A percentile compares a stretch with the other conserved stretches of the same genome.
Conservation (phyloP, 2,329 filamentous ascomycete genomes). For the Trichoderma sp. region DNA sequence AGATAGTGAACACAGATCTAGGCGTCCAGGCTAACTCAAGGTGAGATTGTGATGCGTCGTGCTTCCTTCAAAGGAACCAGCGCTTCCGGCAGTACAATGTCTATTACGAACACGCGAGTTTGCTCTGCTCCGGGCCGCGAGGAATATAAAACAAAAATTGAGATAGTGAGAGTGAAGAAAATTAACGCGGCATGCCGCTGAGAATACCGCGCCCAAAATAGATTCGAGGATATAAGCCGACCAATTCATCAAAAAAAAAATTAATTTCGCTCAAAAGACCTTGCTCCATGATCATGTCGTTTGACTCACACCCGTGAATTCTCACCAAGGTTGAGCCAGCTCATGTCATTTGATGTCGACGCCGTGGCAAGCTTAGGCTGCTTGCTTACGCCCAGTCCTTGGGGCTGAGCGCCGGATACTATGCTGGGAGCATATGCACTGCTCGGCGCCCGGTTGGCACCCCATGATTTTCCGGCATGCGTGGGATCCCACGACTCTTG, state of each 20-base stretch:
- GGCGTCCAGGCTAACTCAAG: conserved; percentile 11
- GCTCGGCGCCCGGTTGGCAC: conserved; percentile 54
- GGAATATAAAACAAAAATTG: background rate
- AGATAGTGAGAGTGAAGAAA: conserved; percentile 25
- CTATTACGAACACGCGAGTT: background rate
- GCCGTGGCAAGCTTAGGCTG: conserved; percentile 57
- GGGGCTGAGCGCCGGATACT: conserved; percentile 36
- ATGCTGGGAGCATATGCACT: conserved; percentile 55
- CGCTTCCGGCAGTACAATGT: conserved; percentile 2
- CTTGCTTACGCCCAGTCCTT: conserved; percentile 47
- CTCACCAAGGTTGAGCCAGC: conserved; percentile 75
- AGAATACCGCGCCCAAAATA: conserved; percentile 27
- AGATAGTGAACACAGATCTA: conserved; percentile 22
- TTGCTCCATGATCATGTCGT: conserved; percentile 29
- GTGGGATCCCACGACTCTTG: conserved; percentile 60
- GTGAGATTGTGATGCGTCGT: conserved; percentile 21
- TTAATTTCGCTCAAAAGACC: conserved; percentile 26
- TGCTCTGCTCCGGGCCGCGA: conserved; percentile 8
- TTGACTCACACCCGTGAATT: conserved; percentile 37
- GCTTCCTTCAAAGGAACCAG: conserved; percentile 20
- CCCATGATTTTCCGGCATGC: conserved; percentile 52
- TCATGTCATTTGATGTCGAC: conserved; percentile 68
- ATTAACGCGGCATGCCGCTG: conserved; percentile 26
- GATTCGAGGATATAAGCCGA: conserved; percentile 30
- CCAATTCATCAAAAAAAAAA: conserved; percentile 30